Conservation (phyloP, 1,284 basidiomycete genomes). For the Fomitiporia mediterranea region DNA sequence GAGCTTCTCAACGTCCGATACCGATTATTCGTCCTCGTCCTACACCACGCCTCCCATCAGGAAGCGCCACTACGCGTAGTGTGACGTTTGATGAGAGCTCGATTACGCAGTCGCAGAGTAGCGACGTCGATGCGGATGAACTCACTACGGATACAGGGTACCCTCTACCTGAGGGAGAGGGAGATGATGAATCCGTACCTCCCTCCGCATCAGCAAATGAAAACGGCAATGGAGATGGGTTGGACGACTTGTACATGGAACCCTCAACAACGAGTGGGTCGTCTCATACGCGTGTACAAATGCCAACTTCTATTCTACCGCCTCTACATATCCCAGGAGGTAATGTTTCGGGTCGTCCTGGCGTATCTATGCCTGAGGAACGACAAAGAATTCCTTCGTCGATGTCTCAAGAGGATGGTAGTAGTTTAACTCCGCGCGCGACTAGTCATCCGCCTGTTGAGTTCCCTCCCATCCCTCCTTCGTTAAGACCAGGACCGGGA, state of each 20-base stretch:
- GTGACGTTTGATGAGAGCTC: slow-evolving; percentile 20
- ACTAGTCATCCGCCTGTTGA: not conserved
- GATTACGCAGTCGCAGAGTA: slow-evolving; percentile 15
- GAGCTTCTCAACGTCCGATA: not conserved
- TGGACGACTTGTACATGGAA: slow-evolving; percentile 18
- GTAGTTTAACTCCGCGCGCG: too few species aligned
- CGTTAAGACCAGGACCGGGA: too few species aligned
- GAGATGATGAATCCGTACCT: not conserved
- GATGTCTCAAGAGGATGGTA: too few species aligned
- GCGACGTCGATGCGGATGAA: slow-evolving; percentile 3
- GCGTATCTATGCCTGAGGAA: too few species aligned
- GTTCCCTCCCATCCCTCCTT: slow-evolving; percentile 3
- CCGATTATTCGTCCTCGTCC: slow-evolving; percentile 6
- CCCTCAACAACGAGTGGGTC: slow-evolving; percentile 15
- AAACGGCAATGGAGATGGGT: slow-evolving; percentile 1
- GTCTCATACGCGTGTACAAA: not conserved
- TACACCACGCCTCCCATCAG: not conserved
- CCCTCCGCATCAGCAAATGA: not conserved
- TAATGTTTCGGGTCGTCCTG: too few species aligned
- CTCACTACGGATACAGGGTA: not conserved
- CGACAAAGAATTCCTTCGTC: too few species aligned
- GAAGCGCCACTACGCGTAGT: slow-evolving; percentile 12
- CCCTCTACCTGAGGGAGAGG: not conserved
- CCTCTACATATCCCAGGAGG: slow-evolving; percentile 10
- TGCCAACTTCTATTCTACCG: slow-evolving; percentile 12